These are phyloP conservation scores for Malassezia equina DNA, from an alignment of 1,284 basidiomycete species.

Conservation along the genomic window DNA sequence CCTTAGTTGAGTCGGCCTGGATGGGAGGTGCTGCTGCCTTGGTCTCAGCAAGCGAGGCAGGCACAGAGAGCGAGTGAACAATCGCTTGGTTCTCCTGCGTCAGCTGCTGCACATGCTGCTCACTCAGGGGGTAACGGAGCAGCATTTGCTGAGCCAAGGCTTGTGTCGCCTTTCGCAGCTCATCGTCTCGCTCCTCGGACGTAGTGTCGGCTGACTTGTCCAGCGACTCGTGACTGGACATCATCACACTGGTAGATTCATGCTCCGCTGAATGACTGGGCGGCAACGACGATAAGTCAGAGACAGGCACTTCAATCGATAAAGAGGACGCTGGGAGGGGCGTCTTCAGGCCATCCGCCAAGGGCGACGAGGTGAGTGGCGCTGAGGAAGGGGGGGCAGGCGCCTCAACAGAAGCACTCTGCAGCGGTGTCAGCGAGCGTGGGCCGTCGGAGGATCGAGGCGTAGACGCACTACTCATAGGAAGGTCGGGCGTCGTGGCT, in stretches of 20 bases:
- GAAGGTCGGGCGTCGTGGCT: background rate
- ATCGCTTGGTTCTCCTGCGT: background rate
- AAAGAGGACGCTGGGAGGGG: background rate
- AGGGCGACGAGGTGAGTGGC: background rate
- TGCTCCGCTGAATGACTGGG: background rate
- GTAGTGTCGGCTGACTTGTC: background rate
- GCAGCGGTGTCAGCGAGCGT: background rate
- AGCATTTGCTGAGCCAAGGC: conserved; percentile 9
- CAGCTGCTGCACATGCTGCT: background rate
- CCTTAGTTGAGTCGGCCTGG: background rate
- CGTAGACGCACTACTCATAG: background rate
- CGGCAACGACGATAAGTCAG: background rate
- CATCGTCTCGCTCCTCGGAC: background rate
- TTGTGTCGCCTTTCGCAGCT: background rate
- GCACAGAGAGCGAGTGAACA: background rate
- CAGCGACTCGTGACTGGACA: background rate
- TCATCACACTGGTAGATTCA: background rate
- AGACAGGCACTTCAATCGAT: background rate
- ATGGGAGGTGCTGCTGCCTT: background rate
- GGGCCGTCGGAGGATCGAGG: background rate
- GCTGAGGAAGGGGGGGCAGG: background rate
- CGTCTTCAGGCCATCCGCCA: background rate
- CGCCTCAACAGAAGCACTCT: too few relatives aligned
- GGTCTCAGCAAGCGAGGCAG: background rate
- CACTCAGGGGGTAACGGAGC: background rate